Base-by-base conservation (phyloP, 169 alveolate species). In the Plasmodium vinckei region DNA sequence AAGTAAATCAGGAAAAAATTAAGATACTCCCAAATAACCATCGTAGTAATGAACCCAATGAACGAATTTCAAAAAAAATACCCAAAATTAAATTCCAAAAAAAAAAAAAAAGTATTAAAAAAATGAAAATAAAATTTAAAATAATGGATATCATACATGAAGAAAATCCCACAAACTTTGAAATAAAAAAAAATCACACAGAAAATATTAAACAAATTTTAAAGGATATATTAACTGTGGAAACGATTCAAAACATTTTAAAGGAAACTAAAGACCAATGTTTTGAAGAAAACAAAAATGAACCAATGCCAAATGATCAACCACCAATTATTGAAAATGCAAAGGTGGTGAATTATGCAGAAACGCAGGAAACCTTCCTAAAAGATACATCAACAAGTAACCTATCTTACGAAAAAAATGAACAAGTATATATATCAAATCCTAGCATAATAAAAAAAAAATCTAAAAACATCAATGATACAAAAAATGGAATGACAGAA, bases 181-280 rank as follows among this genome's bases (percentile, higher is more conserved):
- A 57, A n/a, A 42, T 54, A 25, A 72, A 65, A 6, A 65, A 15
- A 33, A 44, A 56, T 56, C 47, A 72, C 33, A 72, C 56, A 57
- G n/a, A 57, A 13, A 56, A 42, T 39, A 21, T 72, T 17, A 72
- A 72, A 49, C 42, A 57, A 46, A 27, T 72, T 72, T n/a, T 72
- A 56, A 72, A 72, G 59, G 71, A 72, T 72, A 72, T 72, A 39
- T 49, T 72, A 57, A 56, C 33, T 47, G 87, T 42, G 19, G 71
- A 72, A 72, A 46, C 65, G 12, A 46, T 72, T 13, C 56, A 46
- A 61, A 42, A 23, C 12, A 56, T 57, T 33, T 64, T 72, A 27
- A 13, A 21, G 13, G 42, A 57, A 56, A 59, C 42, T 5, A 33
- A 33, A 33, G 42, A 33, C 7, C 0, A 33, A 6, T 33, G 5